These are phyloP conservation scores for Penicillium arizonense DNA, from an alignment of 495 filamentous ascomycete genomes.

Conservation along the genomic window DNA sequence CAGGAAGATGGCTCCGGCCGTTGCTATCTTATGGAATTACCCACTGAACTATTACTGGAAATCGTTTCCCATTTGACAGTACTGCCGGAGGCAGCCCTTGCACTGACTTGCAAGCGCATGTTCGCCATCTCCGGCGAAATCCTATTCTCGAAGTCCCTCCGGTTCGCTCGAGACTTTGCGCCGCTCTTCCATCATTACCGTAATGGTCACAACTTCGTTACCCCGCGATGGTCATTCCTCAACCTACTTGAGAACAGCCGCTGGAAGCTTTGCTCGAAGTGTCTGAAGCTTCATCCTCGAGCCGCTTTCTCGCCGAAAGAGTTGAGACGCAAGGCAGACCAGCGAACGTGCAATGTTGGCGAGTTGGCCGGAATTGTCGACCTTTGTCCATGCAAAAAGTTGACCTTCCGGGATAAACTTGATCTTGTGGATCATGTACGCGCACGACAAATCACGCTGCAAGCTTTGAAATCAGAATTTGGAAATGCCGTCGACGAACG, in stretches of 20 bases:
- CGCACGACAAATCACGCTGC: constrained; percentile 29
- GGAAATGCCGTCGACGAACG: constrained; percentile 29
- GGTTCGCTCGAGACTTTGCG: constrained; percentile 45
- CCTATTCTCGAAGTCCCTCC: constrained; percentile 35
- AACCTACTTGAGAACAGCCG: constrained; percentile 37
- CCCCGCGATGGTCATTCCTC: constrained; percentile 43
- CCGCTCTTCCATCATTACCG: constrained; percentile 47
- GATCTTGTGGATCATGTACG: constrained; percentile 37
- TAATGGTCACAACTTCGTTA: constrained; percentile 40
- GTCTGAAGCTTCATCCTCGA: constrained; percentile 44
- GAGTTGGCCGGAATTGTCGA: constrained; percentile 43
- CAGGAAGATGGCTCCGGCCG: constrained; percentile 17
- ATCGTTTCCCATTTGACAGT: constrained; percentile 40
- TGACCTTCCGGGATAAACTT: constrained; percentile 44
- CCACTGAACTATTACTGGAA: constrained; percentile 43
- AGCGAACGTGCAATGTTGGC: constrained; percentile 40
- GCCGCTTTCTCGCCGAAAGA: constrained; percentile 36
- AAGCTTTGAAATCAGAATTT: constrained; percentile 29
- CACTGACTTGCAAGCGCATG: constrained; percentile 45
- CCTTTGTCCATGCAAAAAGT: constrained; percentile 47
- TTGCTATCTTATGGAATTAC: constrained; percentile 42
- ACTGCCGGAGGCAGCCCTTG: constrained; percentile 41
- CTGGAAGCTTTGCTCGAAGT: constrained; percentile 44
- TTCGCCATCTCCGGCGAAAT: constrained; percentile 37
- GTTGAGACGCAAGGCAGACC: constrained; percentile 35